Evolutionary conservation across 495 filamentous ascomycete species (phyloP), one percentile per base, ranked within the genome.

Genomic region (Clavariopsis aquatica): DNA sequence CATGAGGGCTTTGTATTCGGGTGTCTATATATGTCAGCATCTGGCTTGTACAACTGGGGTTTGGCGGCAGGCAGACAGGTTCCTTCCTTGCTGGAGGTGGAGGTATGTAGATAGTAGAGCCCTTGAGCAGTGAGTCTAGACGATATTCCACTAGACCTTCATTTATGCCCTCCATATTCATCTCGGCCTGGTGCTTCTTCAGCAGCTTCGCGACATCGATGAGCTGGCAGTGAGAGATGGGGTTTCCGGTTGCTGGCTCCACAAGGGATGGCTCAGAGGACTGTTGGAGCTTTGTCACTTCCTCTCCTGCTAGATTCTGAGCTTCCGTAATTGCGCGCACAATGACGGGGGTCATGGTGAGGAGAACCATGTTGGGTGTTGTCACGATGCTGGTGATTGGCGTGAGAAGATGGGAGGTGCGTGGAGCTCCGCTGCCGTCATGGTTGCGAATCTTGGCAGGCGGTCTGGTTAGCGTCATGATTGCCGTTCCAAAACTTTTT

Each of bases 1-100:
- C 93, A 98, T 98, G 2, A 94, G 77, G 8, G 86, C 90, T 76
- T 93, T 90, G 78, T 94, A 98, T 80, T 95, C 91, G 8, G 88
- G 78, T 12, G 84, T 89, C 91, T 98, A 62, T 1, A 36, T 6
- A 17, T 43, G 53, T 60, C 62, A 73, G 69, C 73, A 22, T 15
- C 12, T 22, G 46, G 31, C 5, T 1, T 43, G 12, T 24, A 5
- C 9, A 6, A 41, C 36, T 8, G 3, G 12, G 20, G 13, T 60
- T 47, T 9, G 70, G 38, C 10, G 38, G 12, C 26, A 73, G 22
- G 64, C 84, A 67, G 78, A 95, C 92, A 3, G 89, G 90, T 69
- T 93, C 87, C 8, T 85, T 83, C 72, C 91, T 96, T 22, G 86
- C 84, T 4, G 86, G 84, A 27, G 90, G 88, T 8, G 92, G 90